Evolutionary conservation across 2,329 filamentous ascomycete species (phyloP), one percentile per base, ranked within the genome.

Genomic region (Pseudogymnoascus sp.): DNA sequence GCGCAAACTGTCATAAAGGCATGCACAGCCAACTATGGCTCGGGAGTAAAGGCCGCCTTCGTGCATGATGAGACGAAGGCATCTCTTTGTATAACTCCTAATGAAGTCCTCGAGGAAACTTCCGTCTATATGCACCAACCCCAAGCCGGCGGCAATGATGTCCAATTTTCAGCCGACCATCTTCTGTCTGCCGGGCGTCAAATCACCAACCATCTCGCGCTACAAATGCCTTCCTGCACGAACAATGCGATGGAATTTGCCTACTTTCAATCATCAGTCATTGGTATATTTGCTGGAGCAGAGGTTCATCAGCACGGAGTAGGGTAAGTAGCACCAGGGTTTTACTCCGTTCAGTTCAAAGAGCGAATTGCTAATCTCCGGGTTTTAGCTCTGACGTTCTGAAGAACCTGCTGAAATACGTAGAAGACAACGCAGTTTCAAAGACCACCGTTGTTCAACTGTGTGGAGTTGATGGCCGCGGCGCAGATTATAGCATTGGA

Each of bases 381-480:
- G 11, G 35, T 2, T 36, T 2, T 11, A 36, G 35, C 11, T 36
- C 35, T 36, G 35, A 36, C 35, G 35, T 36, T 36, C 14, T 36
- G 11, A 36, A 36, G 35, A 36, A 36, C 35, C 35, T 36, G 11
- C 35, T 36, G 35, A 36, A 35, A 59, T n/a, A 30, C 14, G 25
- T 60, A 18, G 15, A 60, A 43, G 41, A 38, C 36, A 47, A 15
- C 15, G 58, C 22, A 14, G 12, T 60, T 28, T 60, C 58, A 8
- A 37, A 60, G 22, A 60, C n/a, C 25, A 20, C 20, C 18, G 15
- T 60, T 4, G 11, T 60, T 18, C 58, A 60, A 25, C 58, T 60
- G 12, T 60, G 58, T 47, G 58, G 12, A 15, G 25, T 22, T 2
- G 59, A 66, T 43, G 67, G 28, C 11, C 36, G 58, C 6, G 41